Base-by-base conservation (phyloP, 257 asterid species). In the Solanum microdontum region DNA sequence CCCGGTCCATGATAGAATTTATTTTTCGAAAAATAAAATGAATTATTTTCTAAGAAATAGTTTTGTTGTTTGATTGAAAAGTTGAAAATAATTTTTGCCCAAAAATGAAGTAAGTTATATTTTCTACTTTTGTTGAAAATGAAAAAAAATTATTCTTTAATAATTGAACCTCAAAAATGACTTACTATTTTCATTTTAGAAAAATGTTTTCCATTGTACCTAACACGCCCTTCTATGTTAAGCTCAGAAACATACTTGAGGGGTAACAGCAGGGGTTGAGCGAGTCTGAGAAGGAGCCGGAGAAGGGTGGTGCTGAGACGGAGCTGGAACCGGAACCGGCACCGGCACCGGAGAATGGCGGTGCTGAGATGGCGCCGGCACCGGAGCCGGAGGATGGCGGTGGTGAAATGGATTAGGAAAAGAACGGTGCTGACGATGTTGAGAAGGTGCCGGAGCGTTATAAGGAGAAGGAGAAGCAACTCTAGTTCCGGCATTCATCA, bases 381-480 rank as follows among this genome's bases (percentile, higher is more conserved):
- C 34, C 8, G 32, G 83, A 39, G 64, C 24, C 26, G 88, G 84
- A 86, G 88, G 88, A 26, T 43, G 91, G 87, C 12, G 87, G 24
- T 64, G 90, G 55, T 48, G 88, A 45, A 91, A 58, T 30, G 93
- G 92, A 17, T 70, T 91, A 9, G 86, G 91, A 64, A 85, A 84
- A 4, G 88, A 60, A 37, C 85, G 90, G 73, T 36, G 93, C 11
- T 87, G 91, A 64, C 32, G 70, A 11, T 64, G 88, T 23, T 33
- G 93, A 45, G 87, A 79, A 5, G 92, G 68, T 8, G 68, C 10
- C 68, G 85, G 85, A 45, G 40, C 11, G 5, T 80, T 64, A 45
- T 80, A 28, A 80, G 85, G 97, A 70, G 97, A 91, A 32, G 98
- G 94, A 36, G 98, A 90, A n/a, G 98, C 98, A 62, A 94, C 98